phyloP scores from a whole-genome alignment of 768 basidiomycete genomes.

The Lactarius deliciosus region DNA sequence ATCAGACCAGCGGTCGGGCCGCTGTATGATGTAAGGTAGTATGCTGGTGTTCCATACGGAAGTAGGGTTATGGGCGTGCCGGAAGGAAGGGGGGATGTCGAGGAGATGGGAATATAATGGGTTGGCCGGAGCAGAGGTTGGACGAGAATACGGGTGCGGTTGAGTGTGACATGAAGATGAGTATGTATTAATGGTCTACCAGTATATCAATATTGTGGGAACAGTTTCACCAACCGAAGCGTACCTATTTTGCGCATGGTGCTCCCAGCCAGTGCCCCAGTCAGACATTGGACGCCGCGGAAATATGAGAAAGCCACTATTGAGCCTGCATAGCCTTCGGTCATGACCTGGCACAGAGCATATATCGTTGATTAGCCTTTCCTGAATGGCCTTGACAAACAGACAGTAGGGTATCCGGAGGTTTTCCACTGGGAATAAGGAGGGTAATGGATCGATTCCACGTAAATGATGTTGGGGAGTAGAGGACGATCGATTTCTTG shows the following conservation, averaged over 20 bases:
- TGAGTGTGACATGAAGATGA: slow-evolving; percentile 35
- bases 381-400: slow-evolving; percentile 67
- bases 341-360: slow-evolving; percentile 28
- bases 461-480: slow-evolving; percentile 36
- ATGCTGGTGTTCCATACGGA: slow-evolving; percentile 71
- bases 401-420: slow-evolving; percentile 42
- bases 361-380: slow-evolving; percentile 53
- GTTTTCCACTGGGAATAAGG: slow-evolving; percentile 45
- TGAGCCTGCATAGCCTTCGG: slow-evolving; percentile 50
- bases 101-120: slow-evolving; percentile 51
- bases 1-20: slow-evolving; percentile 64
- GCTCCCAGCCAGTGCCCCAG: slow-evolving; percentile 69
- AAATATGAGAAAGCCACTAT: slow-evolving; percentile 63
- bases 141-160: slow-evolving; percentile 51
- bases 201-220: slow-evolving; percentile 25
- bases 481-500: slow-evolving; percentile 40
- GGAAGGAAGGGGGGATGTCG: slow-evolving; percentile 44
- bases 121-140: slow-evolving; percentile 62
- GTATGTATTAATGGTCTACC: slow-evolving; percentile 59
- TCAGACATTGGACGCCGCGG: slow-evolving; percentile 46
- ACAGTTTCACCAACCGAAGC: slow-evolving; percentile 15
- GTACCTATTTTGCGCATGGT: slow-evolving; percentile 50
- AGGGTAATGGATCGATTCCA: slow-evolving; percentile 24
- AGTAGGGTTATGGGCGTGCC: slow-evolving; percentile 71
- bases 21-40: slow-evolving; percentile 65